A percentile compares a stretch with the other conserved stretches of the same genome.
Conservation (phyloP, 371 early-diverging fungal genomes). For the Lichtheimia ornata region DNA sequence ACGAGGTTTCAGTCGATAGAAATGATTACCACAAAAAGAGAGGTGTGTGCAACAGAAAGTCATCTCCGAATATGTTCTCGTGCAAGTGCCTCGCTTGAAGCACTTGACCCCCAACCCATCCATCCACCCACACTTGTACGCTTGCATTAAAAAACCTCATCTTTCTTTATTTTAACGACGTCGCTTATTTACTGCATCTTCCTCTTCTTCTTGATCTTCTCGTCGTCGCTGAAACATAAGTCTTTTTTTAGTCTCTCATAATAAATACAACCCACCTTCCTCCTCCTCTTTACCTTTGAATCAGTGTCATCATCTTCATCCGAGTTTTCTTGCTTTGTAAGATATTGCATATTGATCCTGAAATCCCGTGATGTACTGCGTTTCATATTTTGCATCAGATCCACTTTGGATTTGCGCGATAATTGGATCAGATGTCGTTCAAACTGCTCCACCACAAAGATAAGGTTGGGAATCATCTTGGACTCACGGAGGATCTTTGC, state of each 20-base stretch:
- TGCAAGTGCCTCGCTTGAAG: too few relatives aligned
- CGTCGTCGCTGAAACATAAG: background rate
- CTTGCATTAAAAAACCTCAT: too few relatives aligned
- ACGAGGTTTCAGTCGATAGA: background rate
- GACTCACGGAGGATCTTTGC: constrained; percentile 63
- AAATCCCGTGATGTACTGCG: constrained; percentile 74
- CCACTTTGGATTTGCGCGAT: constrained; percentile 63
- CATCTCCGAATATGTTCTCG: too few relatives aligned
- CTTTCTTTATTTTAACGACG: background rate
- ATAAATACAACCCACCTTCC: background rate
- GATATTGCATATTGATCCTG: constrained; percentile 53
- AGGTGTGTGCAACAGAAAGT: too few relatives aligned
- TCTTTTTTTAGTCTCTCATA: background rate
- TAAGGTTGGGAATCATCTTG: constrained; percentile 63
- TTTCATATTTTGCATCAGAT: constrained; percentile 70
- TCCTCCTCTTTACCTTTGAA: background rate
- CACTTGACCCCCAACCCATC: too few relatives aligned
- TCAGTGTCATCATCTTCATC: constrained; percentile 8
- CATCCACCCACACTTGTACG: too few relatives aligned
- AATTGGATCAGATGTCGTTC: constrained; percentile 67
- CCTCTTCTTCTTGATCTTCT: background rate
- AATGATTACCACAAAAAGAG: background rate
- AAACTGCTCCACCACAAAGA: constrained; percentile 70
- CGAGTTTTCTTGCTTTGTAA: constrained; percentile 21
- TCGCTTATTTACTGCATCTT: background rate